A percentile compares a stretch with the other conserved stretches of the same genome.
Conservation (phyloP, 305 asterid species). For the Fraxinus dipetala region DNA sequence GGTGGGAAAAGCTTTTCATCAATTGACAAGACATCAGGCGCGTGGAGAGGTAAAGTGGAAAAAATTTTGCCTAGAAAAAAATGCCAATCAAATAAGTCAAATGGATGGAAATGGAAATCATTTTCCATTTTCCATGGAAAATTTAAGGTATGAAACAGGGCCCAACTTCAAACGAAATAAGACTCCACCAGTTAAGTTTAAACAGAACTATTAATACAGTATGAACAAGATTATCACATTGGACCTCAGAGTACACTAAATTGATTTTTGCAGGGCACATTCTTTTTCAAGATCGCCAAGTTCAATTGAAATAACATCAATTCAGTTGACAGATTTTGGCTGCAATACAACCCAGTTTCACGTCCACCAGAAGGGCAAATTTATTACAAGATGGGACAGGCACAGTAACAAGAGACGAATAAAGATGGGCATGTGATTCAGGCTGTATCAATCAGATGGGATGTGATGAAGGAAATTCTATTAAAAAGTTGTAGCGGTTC, state of each 20-base stretch:
- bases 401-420: background rate
- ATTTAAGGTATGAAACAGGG: too few species aligned
- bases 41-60: too few species aligned
- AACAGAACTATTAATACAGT: too few species aligned
- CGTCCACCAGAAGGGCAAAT: background rate
- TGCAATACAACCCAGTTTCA: background rate
- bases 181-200: background rate
- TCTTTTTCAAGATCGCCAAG: background rate
- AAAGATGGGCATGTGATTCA: too few species aligned
- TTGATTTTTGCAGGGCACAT: too few species aligned
- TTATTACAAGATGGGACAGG: background rate
- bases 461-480: background rate
- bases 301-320: background rate
- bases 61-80: too few species aligned
- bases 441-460: too few species aligned
- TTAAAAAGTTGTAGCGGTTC: background rate
- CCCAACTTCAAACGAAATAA: background rate
- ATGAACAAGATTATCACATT: background rate
- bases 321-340: background rate
- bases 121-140: too few species aligned
- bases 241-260: background rate
- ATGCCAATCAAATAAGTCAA: too few species aligned
- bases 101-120: too few species aligned
- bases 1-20: too few species aligned
- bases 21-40: too few species aligned